A percentile compares a stretch with the other conserved stretches of the same genome.
Evolutionary conservation across 495 filamentous ascomycete species (phyloP).

Genomic region (Hypoxylon crocopeplum): DNA sequence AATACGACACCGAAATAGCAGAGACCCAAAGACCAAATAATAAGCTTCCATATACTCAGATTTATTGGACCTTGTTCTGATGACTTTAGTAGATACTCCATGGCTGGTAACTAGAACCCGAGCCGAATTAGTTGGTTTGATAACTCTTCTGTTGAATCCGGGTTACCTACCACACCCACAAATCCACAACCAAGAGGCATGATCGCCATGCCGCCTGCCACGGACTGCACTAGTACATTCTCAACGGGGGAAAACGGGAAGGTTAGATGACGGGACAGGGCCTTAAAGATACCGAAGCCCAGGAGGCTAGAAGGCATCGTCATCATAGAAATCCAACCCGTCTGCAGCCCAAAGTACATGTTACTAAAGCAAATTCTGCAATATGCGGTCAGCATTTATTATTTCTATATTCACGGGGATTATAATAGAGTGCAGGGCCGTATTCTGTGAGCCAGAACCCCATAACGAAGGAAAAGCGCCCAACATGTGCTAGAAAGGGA

Average conservation of each 20-base stretch:
- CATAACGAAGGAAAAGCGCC: not conserved
- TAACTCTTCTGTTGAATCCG: not conserved
- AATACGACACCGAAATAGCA: slow-evolving; percentile 97
- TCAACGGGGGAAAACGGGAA: slow-evolving; percentile 92
- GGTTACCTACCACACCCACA: slow-evolving; percentile 68
- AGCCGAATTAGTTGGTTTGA: slow-evolving; percentile 37
- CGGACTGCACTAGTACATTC: slow-evolving; percentile 97
- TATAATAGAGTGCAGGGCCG: not conserved
- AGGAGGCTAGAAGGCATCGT: slow-evolving; percentile 92
- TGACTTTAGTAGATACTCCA: slow-evolving; percentile 81
- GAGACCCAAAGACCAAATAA: slow-evolving; percentile 88
- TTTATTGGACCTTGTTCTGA: slow-evolving; percentile 79
- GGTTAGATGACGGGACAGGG: slow-evolving; percentile 69
- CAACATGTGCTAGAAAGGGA: not conserved
- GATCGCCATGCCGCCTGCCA: slow-evolving; percentile 92
- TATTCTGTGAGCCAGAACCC: not conserved
- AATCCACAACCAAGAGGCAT: slow-evolving; percentile 98
- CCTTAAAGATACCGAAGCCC: slow-evolving; percentile 95
- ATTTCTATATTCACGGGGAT: not conserved
- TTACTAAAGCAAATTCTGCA: slow-evolving; percentile 31
- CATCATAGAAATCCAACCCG: slow-evolving; percentile 71
- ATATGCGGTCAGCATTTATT: not conserved
- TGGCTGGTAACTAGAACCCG: slow-evolving; percentile 69
- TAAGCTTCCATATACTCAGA: slow-evolving; percentile 74
- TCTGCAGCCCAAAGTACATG: slow-evolving; percentile 92